Evolutionary conservation across 805 yeast species (phyloP).

Genomic region (Candida tammaniensis): DNA sequence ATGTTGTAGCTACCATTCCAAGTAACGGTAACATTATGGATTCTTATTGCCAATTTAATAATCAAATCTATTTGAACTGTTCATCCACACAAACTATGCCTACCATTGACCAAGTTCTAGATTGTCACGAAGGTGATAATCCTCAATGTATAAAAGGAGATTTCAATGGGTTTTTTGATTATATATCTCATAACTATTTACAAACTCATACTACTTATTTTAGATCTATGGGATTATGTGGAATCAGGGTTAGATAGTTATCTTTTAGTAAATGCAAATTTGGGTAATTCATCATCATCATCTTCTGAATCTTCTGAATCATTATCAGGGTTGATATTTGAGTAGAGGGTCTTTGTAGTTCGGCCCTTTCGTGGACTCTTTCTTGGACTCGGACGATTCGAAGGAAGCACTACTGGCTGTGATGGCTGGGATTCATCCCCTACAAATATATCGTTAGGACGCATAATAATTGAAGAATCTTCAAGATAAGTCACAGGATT

Average conservation of each 20-base stretch:
- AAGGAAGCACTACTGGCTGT: slow-evolving; percentile 7
- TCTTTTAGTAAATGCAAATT: slow-evolving; percentile 27
- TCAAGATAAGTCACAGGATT: slow-evolving; percentile 1
- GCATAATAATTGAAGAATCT: background rate
- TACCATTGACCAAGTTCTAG: slow-evolving; percentile 25
- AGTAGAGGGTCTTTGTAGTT: no score
- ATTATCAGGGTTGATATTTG: slow-evolving; percentile 1
- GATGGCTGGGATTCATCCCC: slow-evolving; percentile 10
- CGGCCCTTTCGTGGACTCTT: slow-evolving; percentile 1
- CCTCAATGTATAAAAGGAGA: slow-evolving; percentile 30
- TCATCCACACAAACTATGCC: slow-evolving; percentile 26
- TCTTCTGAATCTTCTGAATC: slow-evolving; percentile 25
- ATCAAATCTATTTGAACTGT: slow-evolving; percentile 36
- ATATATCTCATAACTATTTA: slow-evolving; percentile 18
- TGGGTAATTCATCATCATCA: slow-evolving; percentile 31
- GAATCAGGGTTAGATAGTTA: slow-evolving; percentile 13
- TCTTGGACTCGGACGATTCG: slow-evolving; percentile 4
- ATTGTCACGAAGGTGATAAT: slow-evolving; percentile 28
- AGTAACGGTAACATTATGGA: slow-evolving; percentile 16
- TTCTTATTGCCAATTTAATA: slow-evolving; percentile 31
- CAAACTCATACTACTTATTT: slow-evolving; percentile 37
- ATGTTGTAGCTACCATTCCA: slow-evolving; percentile 29
- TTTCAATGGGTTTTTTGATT: slow-evolving; percentile 14
- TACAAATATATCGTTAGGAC: slow-evolving; percentile 12
- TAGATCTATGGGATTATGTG: slow-evolving; percentile 34